Evolutionary conservation across 805 yeast species (phyloP), one percentile per base, ranked within the genome.

Genomic region (Pichia scutulata): DNA sequence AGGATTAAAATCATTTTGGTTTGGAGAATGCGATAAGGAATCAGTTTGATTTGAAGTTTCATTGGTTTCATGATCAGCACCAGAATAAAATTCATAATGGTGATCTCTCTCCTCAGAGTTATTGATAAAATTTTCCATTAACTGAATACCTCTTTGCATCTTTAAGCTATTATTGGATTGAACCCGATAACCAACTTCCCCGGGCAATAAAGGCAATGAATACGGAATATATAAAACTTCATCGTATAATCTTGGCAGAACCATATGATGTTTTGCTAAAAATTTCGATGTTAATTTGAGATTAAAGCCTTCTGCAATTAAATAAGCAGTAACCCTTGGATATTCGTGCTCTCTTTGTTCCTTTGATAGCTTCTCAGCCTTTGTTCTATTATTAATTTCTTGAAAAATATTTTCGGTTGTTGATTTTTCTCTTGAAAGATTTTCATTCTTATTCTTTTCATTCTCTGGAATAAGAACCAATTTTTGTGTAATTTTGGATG

Each of bases 201-300:
- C 97, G 0, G 96, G 95, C 3, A 89, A 70, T 25, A 90, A 71
- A 0, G 98, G 99, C 39, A 92, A 70, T 26, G 89, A 77, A 60
- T 90, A 92, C 0, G 96, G 95, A 8, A 86, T 92, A 61, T 90
- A 92, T 23, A 93, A 68, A n/a, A 89, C 95, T 59, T 92, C 97
- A 66, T 92, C 97, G 60, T 92, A 92, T 28, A 86, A 64, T 54
- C 97, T 72, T 1, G 97, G 96, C 7, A 86, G 78, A 1, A 90
- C 95, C 58, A 84, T 83, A 66, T 92, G 99, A 42, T 82, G 73
- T 8, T 76, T 70, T 39, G 76, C 70, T 26, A 93, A 68, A 58
- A 88, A 92, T 43, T 75, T 73, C 1, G 84, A 74, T 2, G 89
- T 79, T 7, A 77, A 70, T 30, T 73, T 72, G 48, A 93, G 67